Evolutionary conservation across 177 flowering plant species (phyloP).

Genomic region (Vitis hybrid): DNA sequence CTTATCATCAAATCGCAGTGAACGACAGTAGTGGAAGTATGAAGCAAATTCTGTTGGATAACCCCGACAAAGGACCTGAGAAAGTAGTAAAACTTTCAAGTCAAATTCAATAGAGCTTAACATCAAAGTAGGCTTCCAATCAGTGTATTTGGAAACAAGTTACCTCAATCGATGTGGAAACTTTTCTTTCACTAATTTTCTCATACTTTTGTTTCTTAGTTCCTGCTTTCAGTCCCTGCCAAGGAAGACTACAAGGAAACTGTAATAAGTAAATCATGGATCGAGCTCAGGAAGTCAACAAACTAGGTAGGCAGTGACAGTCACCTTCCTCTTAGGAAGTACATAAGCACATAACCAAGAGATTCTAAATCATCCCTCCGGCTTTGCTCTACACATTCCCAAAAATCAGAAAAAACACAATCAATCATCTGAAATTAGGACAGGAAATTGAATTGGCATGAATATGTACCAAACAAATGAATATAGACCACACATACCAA

Average conservation of each 20-base stretch:
- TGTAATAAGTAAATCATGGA: conserved; percentile 1
- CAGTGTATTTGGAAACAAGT: neutral
- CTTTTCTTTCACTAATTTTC: conserved; percentile 84
- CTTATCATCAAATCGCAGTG: conserved; percentile 86
- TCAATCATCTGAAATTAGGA: neutral
- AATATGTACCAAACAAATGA: neutral
- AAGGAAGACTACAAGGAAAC: conserved; percentile 61
- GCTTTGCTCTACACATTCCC: conserved; percentile 65
- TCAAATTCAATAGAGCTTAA: conserved; percentile 1
- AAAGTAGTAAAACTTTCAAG: conserved; percentile 10
- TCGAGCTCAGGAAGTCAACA: conserved; percentile 1
- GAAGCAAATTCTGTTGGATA: conserved; percentile 90
- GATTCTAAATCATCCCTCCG: conserved; percentile 91
- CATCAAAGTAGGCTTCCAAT: neutral
- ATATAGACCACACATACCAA: conserved; percentile 44
- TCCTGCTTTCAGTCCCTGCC: conserved; percentile 96
- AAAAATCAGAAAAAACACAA: conserved; percentile 4
- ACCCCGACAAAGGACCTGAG: conserved; percentile 73
- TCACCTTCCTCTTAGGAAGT: conserved; percentile 85
- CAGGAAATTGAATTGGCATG: neutral
- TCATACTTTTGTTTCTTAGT: conserved; percentile 89
- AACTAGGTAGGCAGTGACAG: conserved; percentile 6
- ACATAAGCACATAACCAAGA: conserved; percentile 90
- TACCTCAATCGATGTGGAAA: conserved; percentile 88
- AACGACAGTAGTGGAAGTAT: conserved; percentile 87